Evolutionary conservation across 257 asterid species (phyloP).

Genomic region (Fraxinus cuspidata): DNA sequence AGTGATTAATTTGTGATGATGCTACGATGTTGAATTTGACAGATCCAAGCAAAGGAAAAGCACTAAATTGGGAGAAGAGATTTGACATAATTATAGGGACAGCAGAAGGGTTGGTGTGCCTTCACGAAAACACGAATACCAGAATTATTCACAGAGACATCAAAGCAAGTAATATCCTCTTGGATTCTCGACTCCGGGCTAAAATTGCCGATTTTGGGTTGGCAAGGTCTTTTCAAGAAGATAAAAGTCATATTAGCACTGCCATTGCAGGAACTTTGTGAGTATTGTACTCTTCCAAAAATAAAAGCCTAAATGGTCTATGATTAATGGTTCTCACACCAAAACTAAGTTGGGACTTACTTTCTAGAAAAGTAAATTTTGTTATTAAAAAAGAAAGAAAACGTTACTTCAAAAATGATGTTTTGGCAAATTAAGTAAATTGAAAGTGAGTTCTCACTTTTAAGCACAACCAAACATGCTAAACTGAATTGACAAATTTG

Average conservation of each 20-base stretch:
- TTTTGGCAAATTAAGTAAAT: neutral
- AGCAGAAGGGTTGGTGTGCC: constrained; percentile 75
- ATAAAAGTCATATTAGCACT: constrained; percentile 75
- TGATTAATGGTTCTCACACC: neutral
- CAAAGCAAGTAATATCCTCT: constrained; percentile 72
- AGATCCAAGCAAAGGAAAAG: constrained; percentile 65
- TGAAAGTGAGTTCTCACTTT: neutral
- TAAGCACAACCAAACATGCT: neutral
- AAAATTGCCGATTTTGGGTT: constrained; percentile 84
- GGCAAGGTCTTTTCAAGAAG: constrained; percentile 77
- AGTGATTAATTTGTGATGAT: neutral
- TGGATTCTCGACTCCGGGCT: constrained; percentile 64
- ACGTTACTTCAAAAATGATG: neutral
- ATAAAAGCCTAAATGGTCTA: neutral
- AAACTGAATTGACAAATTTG: neutral
- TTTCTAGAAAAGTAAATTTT: neutral
- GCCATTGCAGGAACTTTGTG: constrained; percentile 81
- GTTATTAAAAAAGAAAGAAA: too few species aligned
- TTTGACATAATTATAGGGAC: constrained; percentile 68
- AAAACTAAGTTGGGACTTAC: neutral
- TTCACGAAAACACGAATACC: constrained; percentile 64
- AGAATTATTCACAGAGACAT: constrained; percentile 79
- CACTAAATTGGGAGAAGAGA: constrained; percentile 71
- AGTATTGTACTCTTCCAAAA: constrained; percentile 27
- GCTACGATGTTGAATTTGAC: constrained; percentile 24